Base-by-base conservation (phyloP, 2,329 filamentous ascomycete genomes). In the Raffaelea ambrosiae region DNA sequence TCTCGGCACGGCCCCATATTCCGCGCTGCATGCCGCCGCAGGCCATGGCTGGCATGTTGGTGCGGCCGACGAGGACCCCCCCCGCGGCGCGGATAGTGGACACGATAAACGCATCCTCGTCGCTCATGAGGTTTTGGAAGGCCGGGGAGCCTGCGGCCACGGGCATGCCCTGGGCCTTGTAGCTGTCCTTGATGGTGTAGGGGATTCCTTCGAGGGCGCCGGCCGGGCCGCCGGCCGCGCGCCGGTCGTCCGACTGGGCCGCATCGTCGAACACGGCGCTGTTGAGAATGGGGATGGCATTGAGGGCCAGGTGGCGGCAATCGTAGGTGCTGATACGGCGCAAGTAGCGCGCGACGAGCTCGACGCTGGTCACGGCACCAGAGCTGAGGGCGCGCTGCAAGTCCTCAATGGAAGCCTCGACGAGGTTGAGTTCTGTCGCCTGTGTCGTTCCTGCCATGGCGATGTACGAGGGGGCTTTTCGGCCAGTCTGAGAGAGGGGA, bases 181-280 rank as follows among this genome's bases (percentile, higher is more conserved):
- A 44, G 42, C 19, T 44, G 42, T 44, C 42, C 29, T 44, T 43
- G 23, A 43, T n/a, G 4, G 40, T 43, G n/a, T n/a, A 43, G 11
- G 40, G 40, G 23, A 43, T 33, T 8, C 40, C 40, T 10, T 31
- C 22, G 5, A 43, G 40, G 3, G n/a, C 14, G 4, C 23, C 4
- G 4, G 20, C 21, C 7, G 22, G 3, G 5, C 10, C 7, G 5
- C n/a, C n/a, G n/a, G n/a, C n/a, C n/a, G n/a, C n/a, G n/a, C n/a
- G n/a, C n/a, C n/a, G n/a, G n/a, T n/a, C n/a, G n/a, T n/a, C n/a
- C n/a, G n/a, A n/a, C n/a, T n/a, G n/a, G n/a, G n/a, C n/a, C n/a
- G n/a, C n/a, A n/a, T n/a, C n/a, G n/a, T n/a, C n/a, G n/a, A n/a
- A n/a, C n/a, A n/a, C n/a, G n/a, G n/a, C n/a, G n/a, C n/a, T n/a